Base-by-base conservation (phyloP, 352 stramenopile genomes). In the Phytophthora lateralis region DNA sequence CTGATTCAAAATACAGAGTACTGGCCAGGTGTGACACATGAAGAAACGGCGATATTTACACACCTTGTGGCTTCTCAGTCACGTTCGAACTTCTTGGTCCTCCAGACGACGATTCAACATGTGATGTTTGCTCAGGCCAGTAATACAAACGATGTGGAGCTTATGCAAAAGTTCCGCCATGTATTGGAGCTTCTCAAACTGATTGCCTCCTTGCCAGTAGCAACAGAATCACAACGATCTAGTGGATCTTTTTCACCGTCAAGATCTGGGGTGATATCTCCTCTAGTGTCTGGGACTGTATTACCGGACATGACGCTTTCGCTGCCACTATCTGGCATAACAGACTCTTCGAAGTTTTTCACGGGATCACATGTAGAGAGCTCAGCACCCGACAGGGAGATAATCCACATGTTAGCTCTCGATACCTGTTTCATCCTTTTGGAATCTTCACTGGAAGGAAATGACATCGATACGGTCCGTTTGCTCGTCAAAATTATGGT, bases 11-110 rank as follows among this genome's bases (percentile, higher is more conserved):
- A 89, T 55, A 54, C 73, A 18, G 74, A 80, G 44, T 90, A 89
- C 39, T 65, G 66, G 4, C 49, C 70, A 27, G 76, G 75, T 24
- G 57, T 78, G 11, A 64, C 68, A 2, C 17, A 60, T 12, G 74
- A 87, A 72, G 80, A 93, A 56, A 89, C 74, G 42, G 71, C 71
- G 39, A 77, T 93, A 17, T 90, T 90, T 44, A 85, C 68, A 32
- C 63, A 80, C 20, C 63, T 93, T 45, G 70, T 87, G 8, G 78
- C 74, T 26, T 69, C 52, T 0, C 49, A 51, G 10, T 30, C 63
- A 21, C 74, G 77, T 46, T 60, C 75, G 12, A 69, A 71, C 1
- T 62, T 85, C 17, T 61, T 90, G 6, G 68, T 72, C 29, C 56
- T 92, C 8, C 67, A 89, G n/a, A 71, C 49, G 15, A 54, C 59